Evolutionary conservation across 2,329 filamentous ascomycete genomes (phyloP).

Genomic region (Diaporthe aspalathi): DNA sequence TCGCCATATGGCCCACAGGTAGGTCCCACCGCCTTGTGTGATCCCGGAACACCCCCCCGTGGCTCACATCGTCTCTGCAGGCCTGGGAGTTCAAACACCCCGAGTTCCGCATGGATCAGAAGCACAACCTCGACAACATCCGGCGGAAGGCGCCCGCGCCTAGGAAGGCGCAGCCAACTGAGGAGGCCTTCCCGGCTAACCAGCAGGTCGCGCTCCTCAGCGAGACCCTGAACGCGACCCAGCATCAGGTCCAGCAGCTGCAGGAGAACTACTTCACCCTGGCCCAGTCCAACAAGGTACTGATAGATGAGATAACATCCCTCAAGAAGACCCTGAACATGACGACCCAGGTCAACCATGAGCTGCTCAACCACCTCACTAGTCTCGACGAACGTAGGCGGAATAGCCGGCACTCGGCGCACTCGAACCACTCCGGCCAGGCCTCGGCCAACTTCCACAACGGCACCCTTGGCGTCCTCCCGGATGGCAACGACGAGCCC

Average conservation of each 20-base stretch:
- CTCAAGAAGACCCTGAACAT: conserved; percentile 71
- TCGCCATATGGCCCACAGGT: conserved; percentile 86
- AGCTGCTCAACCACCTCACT: conserved; percentile 67
- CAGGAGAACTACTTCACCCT: conserved; percentile 88
- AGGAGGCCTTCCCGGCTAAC: conserved; percentile 77
- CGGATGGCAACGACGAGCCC: conserved; percentile 60
- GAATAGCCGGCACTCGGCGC: conserved; percentile 53
- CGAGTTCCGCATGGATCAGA: conserved; percentile 94
- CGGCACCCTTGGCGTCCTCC: conserved; percentile 53
- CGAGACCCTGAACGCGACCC: conserved; percentile 87
- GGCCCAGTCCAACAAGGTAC: conserved; percentile 69
- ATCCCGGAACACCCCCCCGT: conserved; percentile 1
- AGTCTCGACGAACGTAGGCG: conserved; percentile 60
- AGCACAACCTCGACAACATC: conserved; percentile 96
- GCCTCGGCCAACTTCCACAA: conserved; percentile 55
- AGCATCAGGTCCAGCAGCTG: conserved; percentile 89
- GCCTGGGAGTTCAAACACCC: conserved; percentile 98
- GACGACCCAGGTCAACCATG: conserved; percentile 67
- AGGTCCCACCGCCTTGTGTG: conserved; percentile 8
- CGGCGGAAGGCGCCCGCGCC: conserved; percentile 93
- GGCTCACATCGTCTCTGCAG: conserved; percentile 58
- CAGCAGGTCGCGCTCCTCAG: conserved; percentile 92
- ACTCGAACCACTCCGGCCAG: conserved; percentile 52
- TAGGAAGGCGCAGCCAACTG: conserved; percentile 74
- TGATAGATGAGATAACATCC: conserved; percentile 71